These are phyloP conservation scores for Rosa chinensis DNA, from an alignment of 306 rosid genomes.

Conservation along the genomic window DNA sequence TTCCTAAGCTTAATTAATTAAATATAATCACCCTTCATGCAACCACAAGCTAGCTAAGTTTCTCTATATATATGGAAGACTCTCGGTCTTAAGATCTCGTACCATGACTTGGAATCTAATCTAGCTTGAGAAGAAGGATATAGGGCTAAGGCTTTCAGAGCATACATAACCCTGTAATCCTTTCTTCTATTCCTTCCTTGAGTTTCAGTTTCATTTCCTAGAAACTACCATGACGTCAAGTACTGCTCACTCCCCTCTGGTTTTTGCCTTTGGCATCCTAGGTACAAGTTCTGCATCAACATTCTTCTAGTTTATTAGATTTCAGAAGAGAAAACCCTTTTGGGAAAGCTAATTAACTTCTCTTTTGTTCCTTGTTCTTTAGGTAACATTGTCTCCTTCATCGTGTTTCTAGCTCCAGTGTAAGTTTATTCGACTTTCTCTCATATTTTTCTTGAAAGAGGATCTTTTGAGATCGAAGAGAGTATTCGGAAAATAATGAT, in stretches of 20 bases:
- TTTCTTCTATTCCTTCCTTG: constrained; percentile 16
- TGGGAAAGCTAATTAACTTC: not conserved
- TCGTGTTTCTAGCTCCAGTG: constrained; percentile 88
- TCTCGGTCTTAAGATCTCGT: constrained; percentile 26
- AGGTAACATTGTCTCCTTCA: constrained; percentile 81
- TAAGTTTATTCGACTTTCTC: constrained; percentile 34
- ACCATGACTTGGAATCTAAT: constrained; percentile 31
- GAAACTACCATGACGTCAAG: constrained; percentile 26
- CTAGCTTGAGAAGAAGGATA: constrained; percentile 18
- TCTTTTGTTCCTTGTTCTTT: not conserved
- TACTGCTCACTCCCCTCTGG: constrained; percentile 32
- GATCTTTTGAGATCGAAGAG: not conserved
- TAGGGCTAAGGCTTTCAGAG: constrained; percentile 7
- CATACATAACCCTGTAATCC: constrained; percentile 7
- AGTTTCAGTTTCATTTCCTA: not conserved
- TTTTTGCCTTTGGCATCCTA: constrained; percentile 61
- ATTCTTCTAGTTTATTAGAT: not conserved
- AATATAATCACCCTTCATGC: constrained; percentile 39
- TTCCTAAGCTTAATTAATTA: constrained; percentile 3
- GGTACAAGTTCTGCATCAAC: constrained; percentile 38
- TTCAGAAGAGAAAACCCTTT: not conserved
- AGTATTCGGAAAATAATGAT: not conserved
- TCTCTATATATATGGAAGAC: constrained; percentile 48
- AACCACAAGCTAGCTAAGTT: constrained; percentile 1
- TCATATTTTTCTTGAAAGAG: not conserved